Conservation (phyloP, 257 asterid genomes). For the Echium plantagineum region DNA sequence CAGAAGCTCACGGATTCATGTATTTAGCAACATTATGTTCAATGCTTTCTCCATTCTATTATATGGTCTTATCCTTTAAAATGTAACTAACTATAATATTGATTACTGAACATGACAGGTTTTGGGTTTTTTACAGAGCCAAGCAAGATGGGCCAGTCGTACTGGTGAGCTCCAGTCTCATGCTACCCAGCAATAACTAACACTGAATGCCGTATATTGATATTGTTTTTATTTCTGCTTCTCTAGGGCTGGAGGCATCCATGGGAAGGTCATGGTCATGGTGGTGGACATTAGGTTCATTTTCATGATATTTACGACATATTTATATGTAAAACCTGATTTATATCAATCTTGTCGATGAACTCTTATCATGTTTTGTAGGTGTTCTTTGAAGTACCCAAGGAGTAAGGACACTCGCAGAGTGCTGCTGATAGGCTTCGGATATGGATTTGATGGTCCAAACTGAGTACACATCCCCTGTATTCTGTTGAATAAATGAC, state of each 20-base stretch:
- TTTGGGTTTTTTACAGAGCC: constrained; percentile 83
- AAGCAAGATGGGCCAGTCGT: constrained; percentile 92
- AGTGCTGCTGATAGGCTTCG: background rate
- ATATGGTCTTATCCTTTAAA: background rate
- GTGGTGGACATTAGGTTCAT: constrained; percentile 40
- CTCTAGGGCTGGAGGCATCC: constrained; percentile 93
- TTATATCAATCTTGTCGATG: background rate
- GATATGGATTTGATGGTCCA: background rate
- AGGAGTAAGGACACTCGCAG: background rate
- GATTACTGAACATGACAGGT: constrained; percentile 33
- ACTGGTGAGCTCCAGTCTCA: constrained; percentile 41
- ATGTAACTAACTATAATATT: background rate
- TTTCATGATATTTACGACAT: background rate
- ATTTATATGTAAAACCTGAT: too few relatives aligned
- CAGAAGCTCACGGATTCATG: background rate
- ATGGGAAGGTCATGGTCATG: constrained; percentile 71
- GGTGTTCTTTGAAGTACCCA: background rate
- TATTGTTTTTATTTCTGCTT: constrained; percentile 6
- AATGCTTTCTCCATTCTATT: background rate
- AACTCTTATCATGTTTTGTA: background rate
- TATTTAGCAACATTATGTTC: background rate
- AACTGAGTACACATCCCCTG: background rate
- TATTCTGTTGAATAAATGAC: constrained; percentile 1
- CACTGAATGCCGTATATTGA: constrained; percentile 8
- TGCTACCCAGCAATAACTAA: background rate